Evolutionary conservation across 2,329 filamentous ascomycete species (phyloP), one percentile per base, ranked within the genome.

Genomic region (Sarocladium strictum): DNA sequence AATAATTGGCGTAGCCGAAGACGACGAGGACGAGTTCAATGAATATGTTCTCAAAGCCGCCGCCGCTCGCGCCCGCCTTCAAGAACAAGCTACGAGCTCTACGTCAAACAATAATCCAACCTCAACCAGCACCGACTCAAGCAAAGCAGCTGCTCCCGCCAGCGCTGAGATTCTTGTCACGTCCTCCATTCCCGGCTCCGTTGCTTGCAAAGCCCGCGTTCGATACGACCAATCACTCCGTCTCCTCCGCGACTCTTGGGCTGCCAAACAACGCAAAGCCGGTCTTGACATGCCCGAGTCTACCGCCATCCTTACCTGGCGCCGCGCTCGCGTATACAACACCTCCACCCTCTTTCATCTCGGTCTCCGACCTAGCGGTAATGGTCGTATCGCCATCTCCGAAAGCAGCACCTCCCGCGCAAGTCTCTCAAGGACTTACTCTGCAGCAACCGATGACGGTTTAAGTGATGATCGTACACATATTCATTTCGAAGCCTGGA

Each of bases 401-500:
- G 14, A 14, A 7, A 35, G 27, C 12, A 15, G 29, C 27, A 35
- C n/a, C 4, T 21, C 23, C 19, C 23, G 10, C 26, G 12, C 12
- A 26, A 15, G 43, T 10, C 21, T 47, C 3, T 47, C 43, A 5
- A 26, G 43, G 17, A 51, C 10, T 23, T 51, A 32, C 47, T 51
- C 47, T 29, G 33, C 47, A 3, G n/a, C 47, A 5, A 21, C 47
- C 11, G 29, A 32, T n/a, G 23, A 27, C 21, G 77, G 79, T 1
- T 78, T 80, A 47, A 60, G 65, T 53, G 68, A 75, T 2, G 77
- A 79, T 24, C 76, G 78, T 23, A 75, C 76, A 12, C 79, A 80
- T 53, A 78, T 96, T n/a, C 80, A 87, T 60, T 77, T 96, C 58
- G 85, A 92, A 67, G 88, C 87, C 6, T 90, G 89, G 79, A 93